A percentile compares a stretch with the other conserved stretches of the same genome.
These are phyloP conservation scores for Penicillium atrosanguineum DNA, from an alignment of 495 filamentous ascomycete species.

Conservation along the genomic window DNA sequence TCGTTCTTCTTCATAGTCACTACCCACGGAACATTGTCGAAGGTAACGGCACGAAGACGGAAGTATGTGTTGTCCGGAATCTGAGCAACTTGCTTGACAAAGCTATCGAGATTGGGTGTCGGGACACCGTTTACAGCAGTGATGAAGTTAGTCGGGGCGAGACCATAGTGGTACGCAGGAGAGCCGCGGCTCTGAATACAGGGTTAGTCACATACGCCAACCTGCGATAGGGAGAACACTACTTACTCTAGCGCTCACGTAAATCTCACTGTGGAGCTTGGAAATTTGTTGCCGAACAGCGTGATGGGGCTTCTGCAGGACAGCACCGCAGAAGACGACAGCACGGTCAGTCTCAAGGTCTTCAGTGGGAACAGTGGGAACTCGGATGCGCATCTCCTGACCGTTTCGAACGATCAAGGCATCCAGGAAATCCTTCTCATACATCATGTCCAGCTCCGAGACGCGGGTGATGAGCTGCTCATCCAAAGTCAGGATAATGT, in stretches of 20 bases:
- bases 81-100: slow-evolving; percentile 73
- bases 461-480: slow-evolving; percentile 89
- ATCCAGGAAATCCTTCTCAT: slow-evolving; percentile 78
- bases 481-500: slow-evolving; percentile 90
- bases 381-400: slow-evolving; percentile 70
- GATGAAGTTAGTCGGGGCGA: slow-evolving; percentile 96
- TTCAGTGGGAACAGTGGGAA: slow-evolving; percentile 83
- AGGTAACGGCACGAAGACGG: slow-evolving; percentile 88
- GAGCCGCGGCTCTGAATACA: slow-evolving; percentile 61
- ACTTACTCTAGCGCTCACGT: slow-evolving; percentile 78
- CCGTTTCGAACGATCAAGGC: slow-evolving; percentile 85
- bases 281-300: slow-evolving; percentile 96
- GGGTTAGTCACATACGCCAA: slow-evolving; percentile 9
- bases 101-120: slow-evolving; percentile 75
- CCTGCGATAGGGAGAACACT: neutral
- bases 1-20: slow-evolving; percentile 99
- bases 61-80: slow-evolving; percentile 98
- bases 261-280: slow-evolving; percentile 95
- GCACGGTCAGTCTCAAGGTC: slow-evolving; percentile 90
- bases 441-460: slow-evolving; percentile 94
- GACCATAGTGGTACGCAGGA: slow-evolving; percentile 86
- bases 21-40: slow-evolving; percentile 96
- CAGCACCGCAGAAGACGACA: slow-evolving; percentile 92
- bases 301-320: slow-evolving; percentile 90
- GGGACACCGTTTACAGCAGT: slow-evolving; percentile 87